phyloP scores from a whole-genome alignment of 768 basidiomycete genomes.

The Agrocybe chaxingu region DNA sequence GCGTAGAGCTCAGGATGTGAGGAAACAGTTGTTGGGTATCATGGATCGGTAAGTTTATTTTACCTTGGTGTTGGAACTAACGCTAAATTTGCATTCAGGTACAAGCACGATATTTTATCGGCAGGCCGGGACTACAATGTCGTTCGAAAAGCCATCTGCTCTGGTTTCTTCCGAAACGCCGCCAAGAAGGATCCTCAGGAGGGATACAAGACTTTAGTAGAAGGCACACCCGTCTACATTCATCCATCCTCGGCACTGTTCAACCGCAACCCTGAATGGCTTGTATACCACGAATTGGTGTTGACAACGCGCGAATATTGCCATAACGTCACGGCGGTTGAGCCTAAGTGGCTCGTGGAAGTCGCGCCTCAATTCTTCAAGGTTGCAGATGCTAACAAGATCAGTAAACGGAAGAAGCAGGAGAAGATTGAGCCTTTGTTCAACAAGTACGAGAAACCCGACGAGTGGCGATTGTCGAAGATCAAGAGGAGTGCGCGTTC shows the following conservation, averaged over 20 bases:
- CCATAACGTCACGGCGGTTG: constrained; percentile 90
- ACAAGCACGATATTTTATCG: constrained; percentile 95
- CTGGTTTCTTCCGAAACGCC: constrained; percentile 96
- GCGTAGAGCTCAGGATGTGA: constrained; percentile 94
- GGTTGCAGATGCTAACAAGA: constrained; percentile 96
- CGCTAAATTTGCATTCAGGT: constrained; percentile 42
- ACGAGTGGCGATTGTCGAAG: constrained; percentile 93
- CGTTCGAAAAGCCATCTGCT: constrained; percentile 93
- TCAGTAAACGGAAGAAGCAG: constrained; percentile 92
- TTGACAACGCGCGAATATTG: constrained; percentile 96
- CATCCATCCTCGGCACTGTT: constrained; percentile 97
- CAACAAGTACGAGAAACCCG: constrained; percentile 94
- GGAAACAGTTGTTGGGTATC: constrained; percentile 96
- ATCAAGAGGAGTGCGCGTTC: constrained; percentile 89
- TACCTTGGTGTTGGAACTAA: background rate
- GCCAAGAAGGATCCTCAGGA: constrained; percentile 99
- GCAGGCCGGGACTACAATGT: constrained; percentile 91
- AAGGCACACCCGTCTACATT: constrained; percentile 98
- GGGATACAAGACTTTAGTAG: constrained; percentile 96
- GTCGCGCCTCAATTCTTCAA: constrained; percentile 99
- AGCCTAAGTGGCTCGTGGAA: constrained; percentile 98
- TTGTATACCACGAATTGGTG: constrained; percentile 93
- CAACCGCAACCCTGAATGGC: constrained; percentile 95
- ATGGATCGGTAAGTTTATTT: constrained; percentile 81
- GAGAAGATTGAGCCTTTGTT: constrained; percentile 96